A percentile compares a stretch with the other conserved stretches of the same genome.
Conservation (phyloP, 768 basidiomycete species). For the Tulasnella sp. region DNA sequence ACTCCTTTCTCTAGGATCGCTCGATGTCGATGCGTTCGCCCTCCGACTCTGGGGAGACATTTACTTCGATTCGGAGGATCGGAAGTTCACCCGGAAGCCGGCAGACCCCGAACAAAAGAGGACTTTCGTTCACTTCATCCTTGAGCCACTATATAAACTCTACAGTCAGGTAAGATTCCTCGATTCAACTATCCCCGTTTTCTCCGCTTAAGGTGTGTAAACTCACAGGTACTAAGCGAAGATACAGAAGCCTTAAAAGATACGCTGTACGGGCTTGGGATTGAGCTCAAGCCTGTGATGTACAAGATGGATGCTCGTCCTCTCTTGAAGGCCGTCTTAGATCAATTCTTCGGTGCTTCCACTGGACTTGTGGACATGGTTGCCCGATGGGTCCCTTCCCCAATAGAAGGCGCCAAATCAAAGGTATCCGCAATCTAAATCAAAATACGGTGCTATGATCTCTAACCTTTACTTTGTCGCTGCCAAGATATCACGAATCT, state of each 20-base stretch:
- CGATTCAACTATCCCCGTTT: not conserved
- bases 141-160: conserved; percentile 95
- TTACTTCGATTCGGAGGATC: conserved; percentile 78
- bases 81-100: conserved; percentile 86
- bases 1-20: conserved; percentile 48
- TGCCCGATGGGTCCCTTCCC: conserved; percentile 79
- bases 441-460: not conserved
- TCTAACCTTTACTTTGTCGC: conserved; percentile 2
- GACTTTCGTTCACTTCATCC: conserved; percentile 91
- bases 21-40: conserved; percentile 84
- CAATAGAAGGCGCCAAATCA: conserved; percentile 38
- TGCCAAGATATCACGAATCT: conserved; percentile 70
- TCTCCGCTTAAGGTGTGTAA: not conserved
- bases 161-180: conserved; percentile 57
- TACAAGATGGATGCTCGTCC: conserved; percentile 99
- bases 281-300: conserved; percentile 84
- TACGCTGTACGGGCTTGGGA: conserved; percentile 73
- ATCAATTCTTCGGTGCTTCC: conserved; percentile 92
- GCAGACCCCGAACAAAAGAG: conserved; percentile 73
- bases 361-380: conserved; percentile 92
- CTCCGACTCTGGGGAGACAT: conserved; percentile 97
- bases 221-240: conserved; percentile 76
- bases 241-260: conserved; percentile 82
- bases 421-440: conserved; percentile 37
- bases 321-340: conserved; percentile 84